Evolutionary conservation across 2,329 filamentous ascomycete species (phyloP).

Genomic region (Nothopassalora personata): DNA sequence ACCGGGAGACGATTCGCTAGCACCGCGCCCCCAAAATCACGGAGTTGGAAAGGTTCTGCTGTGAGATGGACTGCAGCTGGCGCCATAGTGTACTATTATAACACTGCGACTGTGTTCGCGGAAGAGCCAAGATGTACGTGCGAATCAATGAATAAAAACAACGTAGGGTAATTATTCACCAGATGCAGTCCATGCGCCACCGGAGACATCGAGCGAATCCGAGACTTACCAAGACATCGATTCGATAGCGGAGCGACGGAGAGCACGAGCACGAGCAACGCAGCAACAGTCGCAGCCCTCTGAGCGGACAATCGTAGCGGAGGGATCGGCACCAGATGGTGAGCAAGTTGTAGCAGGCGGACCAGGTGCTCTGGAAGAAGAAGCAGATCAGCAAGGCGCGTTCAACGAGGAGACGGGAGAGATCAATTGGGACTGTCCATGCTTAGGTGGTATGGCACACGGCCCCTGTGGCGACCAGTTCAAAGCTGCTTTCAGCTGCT

Average conservation of each 20-base stretch:
- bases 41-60: constrained; percentile 75
- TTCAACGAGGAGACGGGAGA: constrained; percentile 98
- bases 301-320: constrained; percentile 4
- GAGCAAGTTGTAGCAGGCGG: constrained; percentile 27
- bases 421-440: constrained; percentile 99
- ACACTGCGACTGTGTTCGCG: constrained; percentile 80
- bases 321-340: constrained; percentile 18
- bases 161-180: constrained; percentile 10
- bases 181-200: constrained; percentile 32
- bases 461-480: constrained; percentile 95
- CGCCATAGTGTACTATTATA: constrained; percentile 86
- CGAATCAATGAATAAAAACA: not conserved
- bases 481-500: constrained; percentile 93
- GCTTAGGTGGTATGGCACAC: constrained; percentile 92
- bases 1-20: constrained; percentile 49
- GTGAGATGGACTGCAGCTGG: constrained; percentile 70
- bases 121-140: constrained; percentile 70
- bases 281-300: constrained; percentile 6
- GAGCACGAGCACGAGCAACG: constrained; percentile 27
- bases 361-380: constrained; percentile 63
- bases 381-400: constrained; percentile 80
- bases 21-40: constrained; percentile 56
- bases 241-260: constrained; percentile 39
- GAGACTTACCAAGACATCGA: constrained; percentile 43
- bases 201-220: constrained; percentile 37